Percentiles rank a stretch among this genome's conserved stretches.
phyloP scores from a whole-genome alignment of 2,329 filamentous ascomycete species.

The Lasiodiplodia citricola region DNA sequence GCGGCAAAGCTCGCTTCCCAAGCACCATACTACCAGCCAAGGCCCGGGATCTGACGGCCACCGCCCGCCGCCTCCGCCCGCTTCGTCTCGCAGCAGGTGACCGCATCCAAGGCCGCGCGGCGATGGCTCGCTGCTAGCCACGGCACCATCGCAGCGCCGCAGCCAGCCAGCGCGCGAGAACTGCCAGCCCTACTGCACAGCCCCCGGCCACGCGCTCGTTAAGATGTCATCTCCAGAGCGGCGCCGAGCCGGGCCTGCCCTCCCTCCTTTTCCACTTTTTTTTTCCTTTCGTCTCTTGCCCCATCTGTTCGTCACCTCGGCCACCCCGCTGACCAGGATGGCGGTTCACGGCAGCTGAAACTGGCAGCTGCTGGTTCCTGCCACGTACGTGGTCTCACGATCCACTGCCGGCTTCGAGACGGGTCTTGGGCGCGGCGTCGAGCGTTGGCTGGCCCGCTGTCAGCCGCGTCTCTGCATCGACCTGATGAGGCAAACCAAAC shows the following conservation, averaged over 20 bases:
- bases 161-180: constrained; percentile 16
- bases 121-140: constrained; percentile 23
- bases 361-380: constrained; percentile 14
- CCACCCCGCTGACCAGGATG: constrained; percentile 24
- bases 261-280: constrained; percentile 6
- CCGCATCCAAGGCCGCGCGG: constrained; percentile 24
- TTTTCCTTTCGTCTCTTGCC: not conserved
- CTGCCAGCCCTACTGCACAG: constrained; percentile 24
- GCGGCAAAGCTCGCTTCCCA: constrained; percentile 16
- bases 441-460: constrained; percentile 18
- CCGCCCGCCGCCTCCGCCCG: constrained; percentile 3
- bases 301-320: constrained; percentile 1
- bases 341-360: constrained; percentile 24
- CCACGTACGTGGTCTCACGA: constrained; percentile 25
- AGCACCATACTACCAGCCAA: not conserved
- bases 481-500: constrained; percentile 19
- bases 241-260: constrained; percentile 8
- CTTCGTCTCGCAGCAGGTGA: constrained; percentile 19
- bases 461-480: constrained; percentile 20
- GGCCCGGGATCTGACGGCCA: constrained; percentile 15
- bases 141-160: constrained; percentile 18
- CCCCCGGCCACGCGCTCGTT: constrained; percentile 9
- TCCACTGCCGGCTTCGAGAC: not conserved
- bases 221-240: constrained; percentile 17
- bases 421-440: constrained; percentile 3